These are phyloP conservation scores for Pelargonium australe DNA, from an alignment of 441 rosid genomes.

Conservation along the genomic window DNA sequence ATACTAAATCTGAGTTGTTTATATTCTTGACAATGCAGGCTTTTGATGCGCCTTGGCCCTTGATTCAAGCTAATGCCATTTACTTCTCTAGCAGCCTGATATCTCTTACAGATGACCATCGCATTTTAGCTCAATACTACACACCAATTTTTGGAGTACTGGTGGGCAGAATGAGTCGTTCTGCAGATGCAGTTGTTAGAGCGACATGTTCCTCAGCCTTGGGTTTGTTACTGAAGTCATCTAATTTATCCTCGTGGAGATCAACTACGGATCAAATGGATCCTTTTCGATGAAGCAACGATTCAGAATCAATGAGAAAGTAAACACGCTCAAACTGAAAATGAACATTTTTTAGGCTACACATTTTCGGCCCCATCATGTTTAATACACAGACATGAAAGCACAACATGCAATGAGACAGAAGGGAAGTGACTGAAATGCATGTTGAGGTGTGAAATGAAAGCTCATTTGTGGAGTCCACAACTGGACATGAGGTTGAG, in stretches of 20 bases:
- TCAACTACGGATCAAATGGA: conserved; percentile 52
- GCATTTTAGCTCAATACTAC: conserved; percentile 52
- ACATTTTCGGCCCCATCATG: neutral
- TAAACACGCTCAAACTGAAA: conserved; percentile 8
- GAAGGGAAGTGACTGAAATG: neutral
- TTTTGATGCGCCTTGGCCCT: conserved; percentile 93
- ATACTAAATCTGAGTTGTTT: conserved; percentile 11
- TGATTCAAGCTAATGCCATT: conserved; percentile 90
- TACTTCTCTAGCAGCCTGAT: conserved; percentile 77
- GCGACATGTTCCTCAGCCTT: conserved; percentile 79
- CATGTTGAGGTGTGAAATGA: neutral
- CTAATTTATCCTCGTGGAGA: conserved; percentile 58
- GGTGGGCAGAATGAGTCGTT: conserved; percentile 79
- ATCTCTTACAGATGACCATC: conserved; percentile 78
- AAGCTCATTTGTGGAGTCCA: neutral
- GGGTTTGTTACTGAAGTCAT: conserved; percentile 68
- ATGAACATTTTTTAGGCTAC: neutral
- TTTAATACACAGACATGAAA: neutral
- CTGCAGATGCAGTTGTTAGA: conserved; percentile 76
- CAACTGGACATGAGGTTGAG: too few species aligned
- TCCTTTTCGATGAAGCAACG: conserved; percentile 33
- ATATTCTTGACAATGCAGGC: conserved; percentile 47
- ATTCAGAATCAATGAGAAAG: conserved; percentile 27
- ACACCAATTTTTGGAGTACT: conserved; percentile 77
- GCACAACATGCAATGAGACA: neutral